Base-by-base conservation (phyloP, 192 early-diverging fungal genomes). In the Linnemannia elongata region DNA sequence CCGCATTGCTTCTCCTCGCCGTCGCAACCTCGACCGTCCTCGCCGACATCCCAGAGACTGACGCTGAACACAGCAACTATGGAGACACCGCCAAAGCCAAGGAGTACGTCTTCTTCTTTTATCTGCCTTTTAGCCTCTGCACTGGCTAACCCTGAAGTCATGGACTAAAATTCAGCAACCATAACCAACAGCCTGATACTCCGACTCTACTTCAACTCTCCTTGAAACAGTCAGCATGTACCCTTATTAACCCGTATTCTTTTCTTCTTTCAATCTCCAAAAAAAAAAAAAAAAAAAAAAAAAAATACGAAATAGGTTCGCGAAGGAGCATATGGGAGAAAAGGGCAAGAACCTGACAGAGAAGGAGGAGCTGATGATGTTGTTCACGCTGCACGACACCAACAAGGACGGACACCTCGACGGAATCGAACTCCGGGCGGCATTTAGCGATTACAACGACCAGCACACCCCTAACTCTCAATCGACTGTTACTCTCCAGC, bases 321-420 rank as follows among this genome's bases (percentile, higher is more conserved):
- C 91, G 6, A 88, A 92, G 77, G 89, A 93, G 30, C 92, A 93
- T 74, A 85, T 93, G 66, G 88, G 93, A 60, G 88, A 91, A 6
- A 83, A 91, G 68, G 88, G 89, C 33, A 77, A 83, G 17, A 79
- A 89, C 49, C 52, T 91, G 79, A 71, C 85, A 0, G 90, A 91
- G 15, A 90, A 93, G 54, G 93, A 95, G n/a, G 93, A 93, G 73
- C 76, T 95, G 22, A 93, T 91, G 83, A 94, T 93, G 82, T 85
- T 95, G 78, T 96, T 96, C 81, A 88, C 95, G 9, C 57, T 95
- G 68, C 94, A 96, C 79, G 96, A 97, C 81, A 82, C 79, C 38
- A 95, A 97, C 82, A 90, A 92, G 74, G 95, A 96, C 81, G 91
- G 91, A 12, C 87, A 92, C 68, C 84, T 97, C 69, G 96, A 97